Evolutionary conservation across 2,329 filamentous ascomycete species (phyloP).

Genomic region (Cladophialophora psammophila): DNA sequence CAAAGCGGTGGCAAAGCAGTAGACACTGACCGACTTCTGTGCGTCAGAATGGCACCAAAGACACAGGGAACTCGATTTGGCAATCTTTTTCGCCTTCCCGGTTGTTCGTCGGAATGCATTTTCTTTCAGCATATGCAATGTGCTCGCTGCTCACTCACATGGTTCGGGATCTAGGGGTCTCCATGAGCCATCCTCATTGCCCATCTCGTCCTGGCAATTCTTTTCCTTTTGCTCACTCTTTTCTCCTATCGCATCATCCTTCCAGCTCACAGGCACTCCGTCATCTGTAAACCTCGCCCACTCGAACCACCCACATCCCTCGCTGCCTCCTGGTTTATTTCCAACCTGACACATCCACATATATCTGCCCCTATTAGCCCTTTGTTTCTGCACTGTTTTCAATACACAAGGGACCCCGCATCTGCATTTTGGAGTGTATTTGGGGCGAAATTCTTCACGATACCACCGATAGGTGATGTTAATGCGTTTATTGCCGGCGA

Average conservation of each 20-base stretch:
- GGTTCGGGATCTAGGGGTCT: background rate
- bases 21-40: too few relatives aligned
- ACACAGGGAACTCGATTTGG: too few relatives aligned
- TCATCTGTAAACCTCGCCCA: slow-evolving; percentile 90
- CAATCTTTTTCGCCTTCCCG: too few relatives aligned
- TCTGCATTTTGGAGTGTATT: slow-evolving; percentile 76
- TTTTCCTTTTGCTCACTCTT: background rate
- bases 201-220: background rate
- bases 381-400: slow-evolving; percentile 79
- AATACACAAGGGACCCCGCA: slow-evolving; percentile 75
- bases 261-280: slow-evolving; percentile 74
- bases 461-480: slow-evolving; percentile 96
- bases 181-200: background rate
- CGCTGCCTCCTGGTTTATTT: slow-evolving; percentile 40
- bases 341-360: slow-evolving; percentile 93
- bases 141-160: background rate
- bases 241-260: background rate
- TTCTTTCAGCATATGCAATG: too few relatives aligned
- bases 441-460: slow-evolving; percentile 76
- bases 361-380: slow-evolving; percentile 78
- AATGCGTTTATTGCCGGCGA: slow-evolving; percentile 80
- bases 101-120: too few relatives aligned
- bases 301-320: slow-evolving; percentile 78
- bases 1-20: too few relatives aligned
- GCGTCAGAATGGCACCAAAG: too few relatives aligned